Base-by-base conservation (phyloP, 2,329 filamentous ascomycete genomes). In the Ascochyta viciae-villosae region DNA sequence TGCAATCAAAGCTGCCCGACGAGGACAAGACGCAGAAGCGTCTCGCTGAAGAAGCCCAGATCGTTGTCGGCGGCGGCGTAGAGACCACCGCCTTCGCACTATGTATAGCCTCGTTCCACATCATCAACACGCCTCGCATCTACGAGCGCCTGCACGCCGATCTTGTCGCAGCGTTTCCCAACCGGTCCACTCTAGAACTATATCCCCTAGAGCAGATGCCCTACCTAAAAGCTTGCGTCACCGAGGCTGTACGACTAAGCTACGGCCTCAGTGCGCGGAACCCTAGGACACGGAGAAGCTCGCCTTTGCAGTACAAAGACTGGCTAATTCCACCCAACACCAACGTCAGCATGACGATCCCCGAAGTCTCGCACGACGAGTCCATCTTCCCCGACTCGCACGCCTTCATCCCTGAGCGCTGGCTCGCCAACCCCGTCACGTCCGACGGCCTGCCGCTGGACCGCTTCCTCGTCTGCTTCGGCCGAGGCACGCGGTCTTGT, bases 401-500 rank as follows among this genome's bases (percentile, higher is more conserved):
- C 15, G 31, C 47, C 0, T 80, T 77, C 48, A 64, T 74, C 3
- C 77, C 78, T 0, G 75, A 80, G 50, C 73, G 78, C 29, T 81
- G 78, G 77, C 62, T 80, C 33, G 63, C 62, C 33, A 54, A 66
- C 9, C 60, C 66, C 3, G 62, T 70, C 45, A 71, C 69, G 0
- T 42, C 50, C 0, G 67, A 73, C 22, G 72, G 74, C 4, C 63
- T 73, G 19, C 66, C 71, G 1, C 61, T 77, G 6, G 74, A 76
- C n/a, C 71, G 72, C 27, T 80, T 76, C 54, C 70, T 78, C 43
- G 73, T 80, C 5, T 69, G 67, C 0, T 81, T 81, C 54, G 70
- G 73, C 3, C 74, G 74, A 34, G 80, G 80, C 0, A 75, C 74
- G 4, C 65, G 79, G 13, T 64, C 64, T 10, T 82, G 79, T 58